These are phyloP conservation scores for Chytriomyces sp. DNA, from an alignment of 192 early-diverging fungal species.

Conservation along the genomic window DNA sequence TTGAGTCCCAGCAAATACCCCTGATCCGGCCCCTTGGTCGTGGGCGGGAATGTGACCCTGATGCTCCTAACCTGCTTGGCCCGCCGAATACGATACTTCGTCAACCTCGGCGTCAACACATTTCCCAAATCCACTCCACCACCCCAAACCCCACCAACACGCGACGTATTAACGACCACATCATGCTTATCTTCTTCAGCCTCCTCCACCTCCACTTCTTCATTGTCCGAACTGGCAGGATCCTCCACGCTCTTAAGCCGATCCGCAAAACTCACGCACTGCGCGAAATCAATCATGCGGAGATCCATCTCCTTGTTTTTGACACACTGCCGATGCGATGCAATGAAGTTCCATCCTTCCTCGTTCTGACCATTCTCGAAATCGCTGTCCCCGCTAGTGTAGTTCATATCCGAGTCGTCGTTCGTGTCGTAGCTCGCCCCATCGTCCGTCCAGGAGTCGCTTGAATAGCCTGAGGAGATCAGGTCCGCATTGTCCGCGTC, in stretches of 20 bases:
- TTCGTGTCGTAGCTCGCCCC: background rate
- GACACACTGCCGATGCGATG: slow-evolving; percentile 25
- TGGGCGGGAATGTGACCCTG: slow-evolving; percentile 60
- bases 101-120: background rate
- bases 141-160: too few relatives aligned
- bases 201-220: slow-evolving; percentile 8
- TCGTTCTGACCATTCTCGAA: slow-evolving; percentile 3
- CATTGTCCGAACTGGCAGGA: slow-evolving; percentile 23
- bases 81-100: too few relatives aligned
- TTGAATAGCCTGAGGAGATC: slow-evolving; percentile 15
- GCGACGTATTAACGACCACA: background rate
- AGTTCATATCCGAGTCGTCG: background rate
- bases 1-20: slow-evolving; percentile 81
- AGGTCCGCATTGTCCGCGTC: background rate
- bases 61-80: slow-evolving; percentile 16
- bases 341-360: slow-evolving; percentile 27
- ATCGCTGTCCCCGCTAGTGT: slow-evolving; percentile 23
- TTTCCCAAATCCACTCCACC: background rate
- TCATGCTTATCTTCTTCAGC: too few relatives aligned
- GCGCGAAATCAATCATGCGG: slow-evolving; percentile 96
- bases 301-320: slow-evolving; percentile 66
- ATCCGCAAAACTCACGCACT: slow-evolving; percentile 74
- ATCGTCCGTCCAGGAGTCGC: slow-evolving; percentile 24
- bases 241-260: slow-evolving; percentile 48
- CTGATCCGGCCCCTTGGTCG: slow-evolving; percentile 71